phyloP scores from a whole-genome alignment of 75 land plant genomes.

The Selaginella moellendorffii region DNA sequence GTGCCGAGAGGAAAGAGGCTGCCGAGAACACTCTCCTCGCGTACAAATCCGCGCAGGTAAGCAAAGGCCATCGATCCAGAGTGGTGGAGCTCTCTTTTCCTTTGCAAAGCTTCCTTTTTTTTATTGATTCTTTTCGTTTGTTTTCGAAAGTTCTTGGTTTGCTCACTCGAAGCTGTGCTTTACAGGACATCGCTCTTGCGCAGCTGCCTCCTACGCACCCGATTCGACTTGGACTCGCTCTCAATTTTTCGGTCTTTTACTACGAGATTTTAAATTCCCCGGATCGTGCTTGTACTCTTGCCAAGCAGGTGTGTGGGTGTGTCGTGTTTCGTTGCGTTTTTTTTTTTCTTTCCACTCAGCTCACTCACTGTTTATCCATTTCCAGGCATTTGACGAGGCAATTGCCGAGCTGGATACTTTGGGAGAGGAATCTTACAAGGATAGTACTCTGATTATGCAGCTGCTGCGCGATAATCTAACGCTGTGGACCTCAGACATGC shows the following conservation, averaged over 20 bases:
- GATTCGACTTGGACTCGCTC: constrained; percentile 52
- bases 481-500: constrained; percentile 62
- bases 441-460: constrained; percentile 14
- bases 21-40: constrained; percentile 52
- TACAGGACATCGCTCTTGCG: constrained; percentile 44
- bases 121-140: too few species aligned
- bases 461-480: constrained; percentile 40
- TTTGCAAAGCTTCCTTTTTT: too few species aligned
- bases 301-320: constrained; percentile 40
- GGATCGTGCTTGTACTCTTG: constrained; percentile 62
- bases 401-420: constrained; percentile 53
- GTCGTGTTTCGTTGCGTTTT: background rate
- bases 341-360: background rate
- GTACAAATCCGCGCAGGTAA: constrained; percentile 57
- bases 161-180: too few species aligned
- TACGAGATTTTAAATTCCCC: constrained; percentile 67
- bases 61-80: too few species aligned
- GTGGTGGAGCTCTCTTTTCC: too few species aligned
- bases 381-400: constrained; percentile 60
- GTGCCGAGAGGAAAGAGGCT: constrained; percentile 46
- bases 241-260: constrained; percentile 65
- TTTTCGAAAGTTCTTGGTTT: too few species aligned
- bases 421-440: constrained; percentile 67
- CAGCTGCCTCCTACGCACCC: constrained; percentile 61
- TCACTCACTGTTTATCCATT: background rate